These are phyloP conservation scores for Endocalyx cinctus DNA, from an alignment of 2,329 filamentous ascomycete species.

Conservation along the genomic window DNA sequence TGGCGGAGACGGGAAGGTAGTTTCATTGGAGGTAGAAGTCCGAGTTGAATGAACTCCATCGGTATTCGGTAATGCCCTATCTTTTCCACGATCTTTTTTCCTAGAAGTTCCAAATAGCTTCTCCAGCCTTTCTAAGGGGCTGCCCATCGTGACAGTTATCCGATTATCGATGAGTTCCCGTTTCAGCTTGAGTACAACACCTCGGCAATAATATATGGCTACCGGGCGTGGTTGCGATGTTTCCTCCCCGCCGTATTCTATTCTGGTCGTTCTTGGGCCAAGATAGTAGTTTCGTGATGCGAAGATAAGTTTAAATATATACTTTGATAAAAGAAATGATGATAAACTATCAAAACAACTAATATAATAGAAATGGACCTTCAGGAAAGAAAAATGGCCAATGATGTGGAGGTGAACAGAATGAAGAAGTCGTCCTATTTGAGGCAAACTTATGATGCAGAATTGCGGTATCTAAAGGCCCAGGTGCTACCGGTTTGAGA, in stretches of 20 bases:
- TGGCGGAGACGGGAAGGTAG: conserved; percentile 25
- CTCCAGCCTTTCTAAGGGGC: conserved; percentile 44
- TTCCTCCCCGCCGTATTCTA: no score
- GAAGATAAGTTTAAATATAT: not conserved
- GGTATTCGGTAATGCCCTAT: no score
- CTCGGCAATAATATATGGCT: conserved; percentile 1
- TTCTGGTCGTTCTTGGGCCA: no score
- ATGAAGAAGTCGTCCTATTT: not conserved
- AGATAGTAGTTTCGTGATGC: not conserved
- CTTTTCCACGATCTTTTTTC: conserved; percentile 28
- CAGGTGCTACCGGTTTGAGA: conserved; percentile 14
- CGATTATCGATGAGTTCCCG: not conserved
- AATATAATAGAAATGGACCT: no score
- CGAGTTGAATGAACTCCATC: no score
- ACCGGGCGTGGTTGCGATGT: no score
- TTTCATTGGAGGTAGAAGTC: no score
- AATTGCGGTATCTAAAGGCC: conserved; percentile 5
- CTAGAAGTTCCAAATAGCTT: conserved; percentile 44
- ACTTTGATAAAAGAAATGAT: not conserved
- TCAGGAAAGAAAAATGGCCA: no score
- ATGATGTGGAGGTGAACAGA: no score
- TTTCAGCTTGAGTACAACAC: conserved; percentile 2
- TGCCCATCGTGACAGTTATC: conserved; percentile 37
- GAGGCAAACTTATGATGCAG: conserved; percentile 7
- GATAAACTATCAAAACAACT: no score